Base-by-base conservation (phyloP, 192 early-diverging fungal species). In the Coemansia sp. region DNA sequence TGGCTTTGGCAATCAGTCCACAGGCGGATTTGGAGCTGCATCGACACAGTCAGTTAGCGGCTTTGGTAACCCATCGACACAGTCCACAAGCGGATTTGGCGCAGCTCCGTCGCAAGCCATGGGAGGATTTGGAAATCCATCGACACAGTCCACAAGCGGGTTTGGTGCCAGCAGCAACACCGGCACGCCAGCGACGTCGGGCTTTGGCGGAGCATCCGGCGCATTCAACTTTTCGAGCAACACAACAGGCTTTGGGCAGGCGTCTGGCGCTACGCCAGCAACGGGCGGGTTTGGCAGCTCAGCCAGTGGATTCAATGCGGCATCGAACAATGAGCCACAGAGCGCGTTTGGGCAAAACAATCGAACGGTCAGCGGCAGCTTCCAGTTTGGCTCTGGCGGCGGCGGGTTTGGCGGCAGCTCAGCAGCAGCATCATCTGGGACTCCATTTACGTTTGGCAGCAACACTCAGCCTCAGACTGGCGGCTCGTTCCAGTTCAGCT, bases 401-500 rank as follows among this genome's bases (percentile, higher is more conserved):
- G 47, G 47, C 14, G 56, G 56, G 11, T 64, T 59, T 32, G 56
- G 49, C 43, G 37, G 49, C 22, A 15, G 43, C 41, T 43, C 25
- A 65, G 59, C 32, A 54, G 60, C 38, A 32, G 54, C 23, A 53
- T 54, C 22, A 64, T 58, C 35, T 47, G 23, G 27, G 53, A 49
- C 62, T 23, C 65, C 65, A 0, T 79, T 79, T 15, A 15, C 53
- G 12, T 79, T 79, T 64, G 57, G 52, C 45, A 73, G 76, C 76
- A 79, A 73, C 39, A 66, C 67, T 64, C 66, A 62, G 38, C 57
- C 55, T 39, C 24, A 29, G 21, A 29, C 61, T 6, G 5, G 45
- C n/a, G 59, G 58, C 2, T 29, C 56, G 22, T 79, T 79, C 76
- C 76, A 79, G 60, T 73, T 79, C 59, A 35, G 70, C 12, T 47